phyloP scores from a whole-genome alignment of 331 rosid genomes.

The Rhamnella rubrinervis region DNA sequence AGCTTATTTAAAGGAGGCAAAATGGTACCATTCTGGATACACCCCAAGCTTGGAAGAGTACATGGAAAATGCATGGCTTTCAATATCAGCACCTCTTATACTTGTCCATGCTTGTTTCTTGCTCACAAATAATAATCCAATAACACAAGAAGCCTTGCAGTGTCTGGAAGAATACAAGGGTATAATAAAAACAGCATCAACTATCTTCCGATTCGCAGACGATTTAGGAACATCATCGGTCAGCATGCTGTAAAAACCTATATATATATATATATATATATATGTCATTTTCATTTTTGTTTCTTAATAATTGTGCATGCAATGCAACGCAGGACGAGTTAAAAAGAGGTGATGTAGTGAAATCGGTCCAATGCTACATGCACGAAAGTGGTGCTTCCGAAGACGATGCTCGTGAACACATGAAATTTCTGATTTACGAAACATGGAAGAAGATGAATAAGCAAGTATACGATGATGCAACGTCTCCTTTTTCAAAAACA shows the following conservation, averaged over 20 bases:
- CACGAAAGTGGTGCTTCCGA: constrained; percentile 19
- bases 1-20: constrained; percentile 27
- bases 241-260: neutral
- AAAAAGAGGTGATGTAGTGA: constrained; percentile 22
- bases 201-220: constrained; percentile 4
- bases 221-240: constrained; percentile 31
- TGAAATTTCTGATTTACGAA: constrained; percentile 10
- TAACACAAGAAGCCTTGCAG: neutral
- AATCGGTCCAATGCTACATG: constrained; percentile 33
- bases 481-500: constrained; percentile 2
- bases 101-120: constrained; percentile 14
- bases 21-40: constrained; percentile 19
- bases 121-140: neutral
- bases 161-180: neutral
- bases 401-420: constrained; percentile 18
- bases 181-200: constrained; percentile 1
- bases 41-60: constrained; percentile 28
- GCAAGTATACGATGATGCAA: neutral
- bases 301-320: neutral
- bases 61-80: constrained; percentile 29
- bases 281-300: neutral
- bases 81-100: constrained; percentile 1
- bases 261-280: neutral
- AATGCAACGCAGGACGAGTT: constrained; percentile 10
- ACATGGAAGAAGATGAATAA: constrained; percentile 32